Percentiles rank a stretch among this genome's conserved stretches.
phyloP scores from a whole-genome alignment of 306 rosid species.

The Cucumis sativus region Cucumber_9930_V3 NC_026655.2:435001-435500 shows the following conservation, averaged over 20 bases:
- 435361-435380: slow-evolving; percentile 28
- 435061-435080: slow-evolving; percentile 66
- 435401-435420: slow-evolving; percentile 64
- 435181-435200: slow-evolving; percentile 42
- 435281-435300: slow-evolving; percentile 21
- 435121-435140: slow-evolving; percentile 73
- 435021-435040: slow-evolving; percentile 75
- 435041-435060: slow-evolving; percentile 95
- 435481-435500: slow-evolving; percentile 35
- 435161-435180: slow-evolving; percentile 75
- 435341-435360: slow-evolving; percentile 25
- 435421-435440: slow-evolving; percentile 51
- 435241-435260: slow-evolving; percentile 24
- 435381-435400: slow-evolving; percentile 29
- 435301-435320: slow-evolving; percentile 21
- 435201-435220: slow-evolving; percentile 55
- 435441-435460: slow-evolving; percentile 62
- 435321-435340: slow-evolving; percentile 47
- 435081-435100: slow-evolving; percentile 42
- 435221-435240: slow-evolving; percentile 77
- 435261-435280: slow-evolving; percentile 29
- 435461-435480: slow-evolving; percentile 62
- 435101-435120: slow-evolving; percentile 58
- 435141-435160: slow-evolving; percentile 81
- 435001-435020: slow-evolving; percentile 67